Conservation (phyloP, 78 protist species). For the Emiliania huxleyi region DNA sequence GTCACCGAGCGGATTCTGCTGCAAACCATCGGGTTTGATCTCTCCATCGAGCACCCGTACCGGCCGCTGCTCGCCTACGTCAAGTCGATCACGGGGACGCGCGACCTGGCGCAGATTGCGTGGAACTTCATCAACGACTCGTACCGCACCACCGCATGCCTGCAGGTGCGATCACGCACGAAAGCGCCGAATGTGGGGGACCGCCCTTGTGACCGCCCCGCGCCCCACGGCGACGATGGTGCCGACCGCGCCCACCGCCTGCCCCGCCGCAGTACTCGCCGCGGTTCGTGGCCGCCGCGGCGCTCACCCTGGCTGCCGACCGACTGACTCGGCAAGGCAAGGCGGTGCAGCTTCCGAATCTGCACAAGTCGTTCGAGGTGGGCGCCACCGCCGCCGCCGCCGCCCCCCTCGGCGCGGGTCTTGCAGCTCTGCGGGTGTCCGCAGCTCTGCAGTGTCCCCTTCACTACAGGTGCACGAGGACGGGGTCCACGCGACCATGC, state of each 20-base stretch:
- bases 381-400: too few species aligned
- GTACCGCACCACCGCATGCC: constrained; percentile 68
- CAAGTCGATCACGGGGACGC: constrained; percentile 36
- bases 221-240: background rate
- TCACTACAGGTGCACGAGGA: too few species aligned
- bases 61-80: constrained; percentile 50
- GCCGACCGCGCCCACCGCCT: background rate
- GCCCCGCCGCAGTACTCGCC: background rate
- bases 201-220: background rate
- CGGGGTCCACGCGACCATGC: too few species aligned
- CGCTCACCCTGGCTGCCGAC: background rate
- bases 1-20: constrained; percentile 48
- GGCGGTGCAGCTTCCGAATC: too few species aligned
- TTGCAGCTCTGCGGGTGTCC: too few species aligned
- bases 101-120: constrained; percentile 71
- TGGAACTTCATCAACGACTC: constrained; percentile 86
- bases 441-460: too few species aligned
- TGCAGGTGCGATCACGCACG: constrained; percentile 47
- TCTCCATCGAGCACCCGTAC: constrained; percentile 73
- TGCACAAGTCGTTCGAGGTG: too few species aligned
- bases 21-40: constrained; percentile 60
- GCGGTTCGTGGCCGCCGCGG: background rate
- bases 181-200: too few species aligned
- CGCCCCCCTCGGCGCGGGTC: too few species aligned
- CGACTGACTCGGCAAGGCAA: too few species aligned